Base-by-base conservation (phyloP, 106 monocot species). In the Dendrobium officinale region DNA sequence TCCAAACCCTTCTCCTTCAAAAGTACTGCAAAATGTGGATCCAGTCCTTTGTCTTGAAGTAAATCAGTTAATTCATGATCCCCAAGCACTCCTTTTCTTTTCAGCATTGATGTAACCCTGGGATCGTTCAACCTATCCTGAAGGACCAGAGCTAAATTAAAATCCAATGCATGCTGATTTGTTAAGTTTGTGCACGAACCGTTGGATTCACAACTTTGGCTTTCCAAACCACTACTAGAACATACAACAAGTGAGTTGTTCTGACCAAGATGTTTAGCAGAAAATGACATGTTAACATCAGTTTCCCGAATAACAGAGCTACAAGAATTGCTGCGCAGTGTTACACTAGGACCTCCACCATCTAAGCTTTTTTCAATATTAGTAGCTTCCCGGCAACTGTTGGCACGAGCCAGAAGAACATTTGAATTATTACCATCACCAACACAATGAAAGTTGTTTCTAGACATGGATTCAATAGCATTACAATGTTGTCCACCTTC, bases 1-100 rank as follows among this genome's bases (percentile, higher is more conserved):
- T 98, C 97, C 78, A 98, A 64, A 37, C 91, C 94, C 49, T 95
- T 98, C 29, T 98, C 94, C 87, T 98, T 94, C 81, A 98, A 80
- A 88, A 98, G 88, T 75, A 88, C 86, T 20, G 94, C 90, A 91
- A 98, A 98, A 89, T 94, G 94, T 75, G 97, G 97, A 85, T 98
- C 97, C 20, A 98, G 81, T 58, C 97, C 97, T 81, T 98, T 98
- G 80, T 98, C 97, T 61, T 89, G 91, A 67, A 98, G 92, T 42
- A 98, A 92, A 83, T 80, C 91, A 70, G 88, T 79, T 67, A 98
- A 84, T 80, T 98, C 97, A 79, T 66, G 85, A 56, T 98, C 92
- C 70, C 86, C 86, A 27, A 88, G 92, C 17, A 88, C 88, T 44
- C 82, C 94, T 82, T 85, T 96, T 79, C 85, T 92, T 73, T 86